A percentile compares a stretch with the other conserved stretches of the same genome.
Conservation (phyloP, 2,329 filamentous ascomycete species). For the Neonectria magnoliae region DNA sequence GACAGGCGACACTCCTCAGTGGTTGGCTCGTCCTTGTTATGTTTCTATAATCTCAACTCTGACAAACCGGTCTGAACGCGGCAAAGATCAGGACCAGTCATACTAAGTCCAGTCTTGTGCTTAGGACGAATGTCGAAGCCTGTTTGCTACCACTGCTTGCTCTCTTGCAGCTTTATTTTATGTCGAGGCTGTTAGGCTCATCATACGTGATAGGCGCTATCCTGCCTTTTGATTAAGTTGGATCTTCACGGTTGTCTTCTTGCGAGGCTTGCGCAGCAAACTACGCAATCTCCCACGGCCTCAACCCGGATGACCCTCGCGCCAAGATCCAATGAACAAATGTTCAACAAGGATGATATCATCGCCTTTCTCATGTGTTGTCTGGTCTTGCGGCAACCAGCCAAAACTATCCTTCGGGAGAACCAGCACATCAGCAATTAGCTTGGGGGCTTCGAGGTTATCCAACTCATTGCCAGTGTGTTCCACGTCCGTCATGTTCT, state of each 20-base stretch:
- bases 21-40: neutral
- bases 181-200: too few relatives aligned
- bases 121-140: too few relatives aligned
- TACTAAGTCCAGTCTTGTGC: neutral
- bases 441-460: constrained; percentile 38
- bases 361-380: constrained; percentile 30
- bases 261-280: neutral
- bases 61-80: neutral
- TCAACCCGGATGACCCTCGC: neutral
- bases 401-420: constrained; percentile 45
- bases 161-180: too few relatives aligned
- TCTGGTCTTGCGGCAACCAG: constrained; percentile 33
- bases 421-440: constrained; percentile 48
- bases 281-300: neutral
- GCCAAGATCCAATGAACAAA: constrained; percentile 2
- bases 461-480: constrained; percentile 46
- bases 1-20: neutral
- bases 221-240: neutral
- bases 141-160: too few relatives aligned
- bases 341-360: constrained; percentile 33
- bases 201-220: too few relatives aligned
- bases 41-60: neutral
- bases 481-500: constrained; percentile 34
- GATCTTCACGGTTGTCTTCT: neutral
- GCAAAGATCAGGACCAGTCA: neutral